Evolutionary conservation across 495 filamentous ascomycete genomes (phyloP).

Genomic region (Neurospora tetraspora): DNA sequence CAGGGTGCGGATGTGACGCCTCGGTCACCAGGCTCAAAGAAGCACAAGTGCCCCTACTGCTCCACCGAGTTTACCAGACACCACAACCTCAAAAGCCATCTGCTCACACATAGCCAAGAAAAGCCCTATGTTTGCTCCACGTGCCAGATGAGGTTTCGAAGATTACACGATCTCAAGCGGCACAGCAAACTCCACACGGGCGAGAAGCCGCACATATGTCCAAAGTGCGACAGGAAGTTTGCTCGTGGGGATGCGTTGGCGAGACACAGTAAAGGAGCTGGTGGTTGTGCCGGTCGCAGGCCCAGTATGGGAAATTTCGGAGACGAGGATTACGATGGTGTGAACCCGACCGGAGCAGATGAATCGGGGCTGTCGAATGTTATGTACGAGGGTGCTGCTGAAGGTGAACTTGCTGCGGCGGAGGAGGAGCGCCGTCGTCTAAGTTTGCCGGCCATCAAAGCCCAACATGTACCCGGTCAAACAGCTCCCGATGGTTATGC

Average conservation of each 20-base stretch:
- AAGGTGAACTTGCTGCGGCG: slow-evolving; percentile 26
- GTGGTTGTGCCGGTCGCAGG: slow-evolving; percentile 85
- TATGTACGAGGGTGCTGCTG: slow-evolving; percentile 53
- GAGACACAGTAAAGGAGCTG: slow-evolving; percentile 90
- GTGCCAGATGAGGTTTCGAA: slow-evolving; percentile 81
- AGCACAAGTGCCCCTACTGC: slow-evolving; percentile 94
- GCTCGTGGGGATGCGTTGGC: slow-evolving; percentile 92
- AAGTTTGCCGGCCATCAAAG: slow-evolving; percentile 64
- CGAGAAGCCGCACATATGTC: slow-evolving; percentile 88
- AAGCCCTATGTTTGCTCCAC: slow-evolving; percentile 90
- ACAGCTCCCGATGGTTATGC: slow-evolving; percentile 28
- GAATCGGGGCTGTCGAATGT: slow-evolving; percentile 73
- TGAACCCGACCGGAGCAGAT: slow-evolving; percentile 45
- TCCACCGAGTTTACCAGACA: slow-evolving; percentile 93
- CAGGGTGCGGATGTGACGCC: slow-evolving; percentile 36
- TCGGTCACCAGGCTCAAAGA: slow-evolving; percentile 57
- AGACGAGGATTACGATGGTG: slow-evolving; percentile 59
- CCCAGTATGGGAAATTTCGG: slow-evolving; percentile 80
- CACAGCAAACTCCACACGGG: slow-evolving; percentile 95
- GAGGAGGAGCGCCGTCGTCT: slow-evolving; percentile 43
- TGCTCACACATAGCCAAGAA: slow-evolving; percentile 96
- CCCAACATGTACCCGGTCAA: slow-evolving; percentile 52
- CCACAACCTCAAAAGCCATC: slow-evolving; percentile 97
- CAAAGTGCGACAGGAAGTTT: slow-evolving; percentile 88
- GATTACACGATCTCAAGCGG: slow-evolving; percentile 90